Percentiles rank a stretch among this genome's conserved stretches.
phyloP scores from a whole-genome alignment of 352 stramenopile genomes.

The Pelagophyceae sp. region DNA sequence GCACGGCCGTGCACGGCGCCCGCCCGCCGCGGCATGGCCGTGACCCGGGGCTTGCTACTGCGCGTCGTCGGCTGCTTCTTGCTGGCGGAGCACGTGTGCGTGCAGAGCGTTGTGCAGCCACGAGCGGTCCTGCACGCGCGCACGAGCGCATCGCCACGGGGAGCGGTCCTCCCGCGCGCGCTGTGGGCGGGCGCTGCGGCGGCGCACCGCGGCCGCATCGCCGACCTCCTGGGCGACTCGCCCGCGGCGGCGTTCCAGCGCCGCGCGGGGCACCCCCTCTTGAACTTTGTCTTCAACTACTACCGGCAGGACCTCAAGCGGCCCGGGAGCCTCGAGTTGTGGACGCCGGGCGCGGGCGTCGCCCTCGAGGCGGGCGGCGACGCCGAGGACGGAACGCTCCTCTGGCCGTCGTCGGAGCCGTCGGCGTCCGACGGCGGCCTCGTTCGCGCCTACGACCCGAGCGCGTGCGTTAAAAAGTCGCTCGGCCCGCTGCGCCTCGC shows the following conservation, averaged over 20 bases:
- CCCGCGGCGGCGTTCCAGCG: neutral
- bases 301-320: slow-evolving; percentile 17
- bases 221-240: neutral
- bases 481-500: neutral
- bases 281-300: slow-evolving; percentile 37
- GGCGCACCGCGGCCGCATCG: neutral
- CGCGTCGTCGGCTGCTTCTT: too few relatives aligned
- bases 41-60: too few relatives aligned
- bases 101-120: too few relatives aligned
- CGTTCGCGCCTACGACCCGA: neutral
- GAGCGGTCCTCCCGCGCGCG: neutral
- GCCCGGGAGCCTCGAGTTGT: neutral
- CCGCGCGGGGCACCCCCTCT: slow-evolving; percentile 21
- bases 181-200: neutral
- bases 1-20: too few relatives aligned
- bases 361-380: neutral
- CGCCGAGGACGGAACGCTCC: neutral
- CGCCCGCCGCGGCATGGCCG: too few relatives aligned
- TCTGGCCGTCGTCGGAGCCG: neutral
- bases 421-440: too few relatives aligned
- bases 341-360: neutral
- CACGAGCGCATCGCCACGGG: too few relatives aligned
- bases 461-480: neutral
- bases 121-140: too few relatives aligned
- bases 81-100: too few relatives aligned